phyloP scores from a whole-genome alignment of 495 filamentous ascomycete genomes.

The Xylaria nigripes region DNA sequence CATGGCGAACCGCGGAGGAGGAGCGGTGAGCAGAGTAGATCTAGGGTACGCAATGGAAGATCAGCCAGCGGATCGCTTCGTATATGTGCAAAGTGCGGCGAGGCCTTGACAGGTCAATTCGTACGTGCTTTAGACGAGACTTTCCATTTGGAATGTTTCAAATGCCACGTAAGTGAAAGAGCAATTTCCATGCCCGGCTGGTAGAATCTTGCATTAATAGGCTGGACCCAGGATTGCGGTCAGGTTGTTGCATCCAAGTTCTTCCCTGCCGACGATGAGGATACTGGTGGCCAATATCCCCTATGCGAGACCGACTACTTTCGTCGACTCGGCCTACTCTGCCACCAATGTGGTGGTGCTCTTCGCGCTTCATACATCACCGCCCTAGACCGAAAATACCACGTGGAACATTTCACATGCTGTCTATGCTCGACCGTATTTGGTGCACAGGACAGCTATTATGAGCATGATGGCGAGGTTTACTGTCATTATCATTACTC shows the following conservation, averaged over 20 bases:
- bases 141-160: conserved; percentile 97
- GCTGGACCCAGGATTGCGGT: conserved; percentile 71
- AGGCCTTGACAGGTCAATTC: conserved; percentile 85
- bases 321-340: conserved; percentile 80
- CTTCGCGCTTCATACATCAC: conserved; percentile 98
- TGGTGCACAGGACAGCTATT: conserved; percentile 95
- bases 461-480: conserved; percentile 92
- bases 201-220: conserved; percentile 1
- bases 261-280: conserved; percentile 89
- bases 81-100: conserved; percentile 81
- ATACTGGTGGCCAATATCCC: conserved; percentile 79
- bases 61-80: conserved; percentile 48
- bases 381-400: conserved; percentile 93
- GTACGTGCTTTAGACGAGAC: conserved; percentile 87
- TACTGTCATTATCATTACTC: conserved; percentile 99
- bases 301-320: conserved; percentile 99
- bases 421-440: conserved; percentile 96
- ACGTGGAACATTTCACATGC: conserved; percentile 99
- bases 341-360: conserved; percentile 84
- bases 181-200: background rate
- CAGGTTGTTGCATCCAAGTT: conserved; percentile 97
- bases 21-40: conserved; percentile 43
- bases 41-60: conserved; percentile 35
- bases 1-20: conserved; percentile 29
- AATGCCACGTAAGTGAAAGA: conserved; percentile 68